Base-by-base conservation (phyloP, 1,139 yeast genomes). In the Kodamaea arcana region DNA sequence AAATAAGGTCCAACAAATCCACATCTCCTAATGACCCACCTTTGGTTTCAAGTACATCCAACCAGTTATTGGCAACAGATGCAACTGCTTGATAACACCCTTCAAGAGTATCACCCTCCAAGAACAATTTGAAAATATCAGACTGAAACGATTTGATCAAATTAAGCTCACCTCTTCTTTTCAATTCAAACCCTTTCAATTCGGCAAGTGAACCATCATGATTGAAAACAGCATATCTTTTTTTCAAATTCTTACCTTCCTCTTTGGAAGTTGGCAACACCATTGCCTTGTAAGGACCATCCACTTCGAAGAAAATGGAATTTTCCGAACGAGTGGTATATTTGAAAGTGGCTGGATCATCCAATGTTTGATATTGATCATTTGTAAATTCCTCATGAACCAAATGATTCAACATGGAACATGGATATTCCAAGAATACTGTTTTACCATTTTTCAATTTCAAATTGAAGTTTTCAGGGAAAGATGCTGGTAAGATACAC, bases 221-320 rank as follows among this genome's bases (percentile, higher is more conserved):
- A 54, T 94, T 92, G 61, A 94, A 94, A 6, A 94, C 99, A 1
- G 98, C 99, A 52, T 94, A 94, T 50, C 98, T 75, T 52, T 94
- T 94, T 56, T 94, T 94, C 54, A 94, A 72, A 47, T 96, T 97
- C 59, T 90, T 90, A 32, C 96, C 97, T 66, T 92, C 98, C 57
- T 94, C 98, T 47, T 87, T 87, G 0, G 98, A 92, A 0, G 98
- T 88, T 8, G 99, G 99, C 39, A 94, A 70, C 41, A 94, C 77
- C 98, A 94, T 94, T 0, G 98, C 98, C 50, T 80, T 84, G 58
- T 94, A 94, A 1, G 99, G 99, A 10, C 99, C 99, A 66, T 94
- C 99, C 17, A 94, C 96, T 58, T 94, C 99, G 50, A 94, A 94
- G 60, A 92, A 92, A 57, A 94, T 94, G 15, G 97, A 84, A 57